phyloP scores from a whole-genome alignment of 2,329 filamentous ascomycete species.

The Podosphaera leucotricha region DNA sequence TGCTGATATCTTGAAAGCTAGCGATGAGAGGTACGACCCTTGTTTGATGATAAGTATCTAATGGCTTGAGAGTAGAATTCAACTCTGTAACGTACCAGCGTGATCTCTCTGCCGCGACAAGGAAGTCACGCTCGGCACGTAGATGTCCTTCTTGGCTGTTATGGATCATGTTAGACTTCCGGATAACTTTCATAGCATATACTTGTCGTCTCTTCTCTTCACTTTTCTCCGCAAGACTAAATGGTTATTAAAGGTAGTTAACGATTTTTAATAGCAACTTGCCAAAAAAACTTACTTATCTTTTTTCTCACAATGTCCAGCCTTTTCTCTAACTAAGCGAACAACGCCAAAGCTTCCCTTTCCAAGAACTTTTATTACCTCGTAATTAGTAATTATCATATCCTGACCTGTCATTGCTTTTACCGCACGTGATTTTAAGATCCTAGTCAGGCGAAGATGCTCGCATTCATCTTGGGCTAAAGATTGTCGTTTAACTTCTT shows the following conservation, averaged over 20 bases:
- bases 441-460: slow-evolving; percentile 49
- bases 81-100: slow-evolving; percentile 32
- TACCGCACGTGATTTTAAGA: slow-evolving; percentile 36
- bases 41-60: slow-evolving; percentile 1
- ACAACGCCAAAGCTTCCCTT: slow-evolving; percentile 93
- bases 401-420: slow-evolving; percentile 19
- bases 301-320: slow-evolving; percentile 3
- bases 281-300: background rate
- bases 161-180: slow-evolving; percentile 77
- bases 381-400: slow-evolving; percentile 41
- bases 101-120: slow-evolving; percentile 72
- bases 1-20: slow-evolving; percentile 68
- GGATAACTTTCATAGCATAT: slow-evolving; percentile 93
- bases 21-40: slow-evolving; percentile 71
- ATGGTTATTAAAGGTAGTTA: background rate
- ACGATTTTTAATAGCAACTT: background rate
- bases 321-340: slow-evolving; percentile 51
- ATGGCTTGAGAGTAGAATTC: background rate
- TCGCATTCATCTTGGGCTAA: slow-evolving; percentile 48
- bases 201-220: slow-evolving; percentile 27
- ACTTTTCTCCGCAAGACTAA: background rate
- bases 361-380: slow-evolving; percentile 59
- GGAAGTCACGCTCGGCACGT: slow-evolving; percentile 72
- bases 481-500: slow-evolving; percentile 25
- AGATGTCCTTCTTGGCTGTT: slow-evolving; percentile 85